Evolutionary conservation across 805 yeast species (phyloP).

Genomic region (Candida adriatica): DNA sequence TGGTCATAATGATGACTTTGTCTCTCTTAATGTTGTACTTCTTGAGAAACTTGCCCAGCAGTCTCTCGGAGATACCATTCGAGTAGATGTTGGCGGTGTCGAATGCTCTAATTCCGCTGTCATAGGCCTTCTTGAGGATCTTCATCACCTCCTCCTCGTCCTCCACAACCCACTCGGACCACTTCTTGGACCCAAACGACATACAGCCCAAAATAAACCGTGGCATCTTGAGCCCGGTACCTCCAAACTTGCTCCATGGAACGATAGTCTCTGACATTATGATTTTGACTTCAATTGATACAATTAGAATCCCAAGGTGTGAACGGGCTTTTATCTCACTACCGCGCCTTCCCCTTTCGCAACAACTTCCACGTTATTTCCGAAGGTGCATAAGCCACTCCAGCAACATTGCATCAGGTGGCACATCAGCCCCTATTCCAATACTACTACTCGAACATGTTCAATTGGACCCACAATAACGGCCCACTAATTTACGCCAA

Average conservation of each 20-base stretch:
- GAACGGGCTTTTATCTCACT: too few species aligned
- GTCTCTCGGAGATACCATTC: conserved; percentile 38
- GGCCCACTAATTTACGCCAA: too few species aligned
- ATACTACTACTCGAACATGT: too few species aligned
- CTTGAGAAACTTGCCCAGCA: conserved; percentile 46
- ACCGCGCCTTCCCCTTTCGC: too few species aligned
- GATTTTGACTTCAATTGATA: neutral
- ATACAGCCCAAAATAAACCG: conserved; percentile 46
- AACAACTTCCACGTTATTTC: too few species aligned
- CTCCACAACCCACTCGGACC: conserved; percentile 38
- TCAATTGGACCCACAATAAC: too few species aligned
- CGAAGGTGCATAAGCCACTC: too few species aligned
- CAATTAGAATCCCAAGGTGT: too few species aligned
- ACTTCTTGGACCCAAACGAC: conserved; percentile 30
- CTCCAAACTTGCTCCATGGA: conserved; percentile 26
- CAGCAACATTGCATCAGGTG: too few species aligned
- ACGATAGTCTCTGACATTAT: conserved; percentile 1
- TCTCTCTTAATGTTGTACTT: conserved; percentile 45
- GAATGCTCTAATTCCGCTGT: conserved; percentile 38
- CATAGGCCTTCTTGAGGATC: conserved; percentile 39
- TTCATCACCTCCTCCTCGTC: conserved; percentile 38
- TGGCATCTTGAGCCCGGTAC: conserved; percentile 42
- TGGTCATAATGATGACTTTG: conserved; percentile 47
- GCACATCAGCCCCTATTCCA: too few species aligned
- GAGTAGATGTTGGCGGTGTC: conserved; percentile 46